These are phyloP conservation scores for Cytospora leucostoma DNA, from an alignment of 2,329 filamentous ascomycete species.

Conservation along the genomic window DNA sequence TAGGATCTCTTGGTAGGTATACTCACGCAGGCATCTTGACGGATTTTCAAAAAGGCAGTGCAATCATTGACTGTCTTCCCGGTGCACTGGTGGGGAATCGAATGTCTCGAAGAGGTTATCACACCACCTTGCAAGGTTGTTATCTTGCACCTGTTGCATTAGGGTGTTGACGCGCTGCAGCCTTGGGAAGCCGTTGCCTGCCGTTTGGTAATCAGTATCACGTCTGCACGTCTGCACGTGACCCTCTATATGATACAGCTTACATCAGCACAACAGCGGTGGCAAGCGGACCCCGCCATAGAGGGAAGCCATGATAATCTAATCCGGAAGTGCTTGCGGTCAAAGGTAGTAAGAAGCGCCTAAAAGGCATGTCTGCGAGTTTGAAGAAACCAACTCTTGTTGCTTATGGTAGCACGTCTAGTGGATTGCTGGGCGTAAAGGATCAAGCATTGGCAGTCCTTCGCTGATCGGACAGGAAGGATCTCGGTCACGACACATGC, in stretches of 20 bases:
- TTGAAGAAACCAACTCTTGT: background rate
- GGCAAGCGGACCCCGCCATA: background rate
- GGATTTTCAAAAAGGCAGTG: constrained; percentile 11
- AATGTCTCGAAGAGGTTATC: constrained; percentile 4
- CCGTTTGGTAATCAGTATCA: background rate
- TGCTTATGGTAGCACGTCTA: background rate
- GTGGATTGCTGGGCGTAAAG: background rate
- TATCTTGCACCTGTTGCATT: background rate
- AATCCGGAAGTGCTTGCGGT: background rate
- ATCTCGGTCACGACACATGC: background rate
- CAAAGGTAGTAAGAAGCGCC: background rate
- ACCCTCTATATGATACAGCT: background rate
- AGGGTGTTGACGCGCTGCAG: constrained; percentile 20
- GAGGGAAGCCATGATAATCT: background rate
- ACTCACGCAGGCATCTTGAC: constrained; percentile 49
- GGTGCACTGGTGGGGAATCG: constrained; percentile 9
- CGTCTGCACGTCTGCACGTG: constrained; percentile 22
- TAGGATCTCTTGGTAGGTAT: constrained; percentile 28
- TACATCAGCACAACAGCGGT: constrained; percentile 3
- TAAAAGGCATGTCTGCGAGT: background rate
- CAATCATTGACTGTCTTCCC: background rate
- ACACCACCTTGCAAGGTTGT: background rate
- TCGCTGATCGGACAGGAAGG: background rate
- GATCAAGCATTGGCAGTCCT: background rate
- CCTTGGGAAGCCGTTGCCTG: constrained; percentile 20